Conservation (phyloP, 441 rosid species). For the Metrosideros polymorpha region DNA sequence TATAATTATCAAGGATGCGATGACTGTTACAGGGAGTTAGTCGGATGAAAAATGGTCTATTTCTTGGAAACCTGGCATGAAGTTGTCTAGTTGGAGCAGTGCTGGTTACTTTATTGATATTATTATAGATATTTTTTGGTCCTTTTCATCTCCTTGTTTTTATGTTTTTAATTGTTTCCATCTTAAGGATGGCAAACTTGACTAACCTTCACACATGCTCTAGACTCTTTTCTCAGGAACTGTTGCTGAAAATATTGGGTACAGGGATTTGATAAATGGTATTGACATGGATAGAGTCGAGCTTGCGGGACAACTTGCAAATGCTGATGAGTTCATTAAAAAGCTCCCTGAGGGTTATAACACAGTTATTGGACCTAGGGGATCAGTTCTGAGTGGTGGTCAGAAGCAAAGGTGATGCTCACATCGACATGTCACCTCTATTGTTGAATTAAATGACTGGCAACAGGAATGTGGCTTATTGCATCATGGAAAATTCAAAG, state of each 20-base stretch:
- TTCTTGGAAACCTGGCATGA: not conserved
- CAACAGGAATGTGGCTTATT: not conserved
- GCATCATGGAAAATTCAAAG: not conserved
- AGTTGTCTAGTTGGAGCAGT: not conserved
- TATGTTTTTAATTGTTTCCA: not conserved
- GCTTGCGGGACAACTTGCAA: slow-evolving; percentile 64
- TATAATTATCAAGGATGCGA: not conserved
- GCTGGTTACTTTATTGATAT: not conserved
- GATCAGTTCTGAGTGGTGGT: slow-evolving; percentile 88
- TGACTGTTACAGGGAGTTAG: not conserved
- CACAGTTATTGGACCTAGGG: slow-evolving; percentile 77
- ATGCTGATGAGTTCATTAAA: slow-evolving; percentile 83
- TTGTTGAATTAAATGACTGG: not conserved
- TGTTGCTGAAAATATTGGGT: slow-evolving; percentile 86
- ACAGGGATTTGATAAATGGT: slow-evolving; percentile 49
- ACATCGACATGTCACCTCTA: not conserved
- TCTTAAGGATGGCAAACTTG: not conserved
- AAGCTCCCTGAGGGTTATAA: slow-evolving; percentile 67
- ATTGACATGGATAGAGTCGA: slow-evolving; percentile 73
- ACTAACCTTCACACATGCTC: not conserved
- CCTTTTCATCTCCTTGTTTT: not conserved
- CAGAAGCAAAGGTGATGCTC: slow-evolving; percentile 74
- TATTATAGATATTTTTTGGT: not conserved
- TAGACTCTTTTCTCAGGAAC: slow-evolving; percentile 90
- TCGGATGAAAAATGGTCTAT: not conserved